phyloP scores from a whole-genome alignment of 1,139 yeast genomes.

The Pichia norvegensis region DNA sequence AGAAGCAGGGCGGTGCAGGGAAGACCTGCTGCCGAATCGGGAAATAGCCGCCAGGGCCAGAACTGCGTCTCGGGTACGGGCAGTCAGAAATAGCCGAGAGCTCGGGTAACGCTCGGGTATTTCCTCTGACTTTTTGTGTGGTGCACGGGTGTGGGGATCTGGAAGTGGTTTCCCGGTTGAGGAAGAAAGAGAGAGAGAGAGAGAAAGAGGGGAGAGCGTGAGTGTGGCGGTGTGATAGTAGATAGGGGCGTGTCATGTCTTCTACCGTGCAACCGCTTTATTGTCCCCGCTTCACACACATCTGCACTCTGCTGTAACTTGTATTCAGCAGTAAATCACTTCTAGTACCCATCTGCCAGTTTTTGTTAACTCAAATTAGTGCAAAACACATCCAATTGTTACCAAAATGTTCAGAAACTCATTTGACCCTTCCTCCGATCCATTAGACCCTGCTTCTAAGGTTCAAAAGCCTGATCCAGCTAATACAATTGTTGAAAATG shows the following conservation, averaged over 20 bases:
- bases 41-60: neutral
- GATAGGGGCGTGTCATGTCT: neutral
- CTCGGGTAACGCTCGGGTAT: no score
- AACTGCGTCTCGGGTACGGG: neutral
- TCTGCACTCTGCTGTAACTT: no score
- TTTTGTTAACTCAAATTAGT: no score
- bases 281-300: no score
- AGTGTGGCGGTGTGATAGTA: neutral
- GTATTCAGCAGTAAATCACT: neutral
- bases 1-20: no score
- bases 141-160: neutral
- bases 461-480: neutral
- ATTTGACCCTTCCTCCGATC: slow-evolving; percentile 11
- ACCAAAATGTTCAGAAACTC: slow-evolving; percentile 8
- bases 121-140: no score
- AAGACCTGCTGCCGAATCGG: neutral
- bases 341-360: no score
- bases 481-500: neutral
- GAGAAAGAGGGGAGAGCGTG: no score
- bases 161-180: no score
- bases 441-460: slow-evolving; percentile 8
- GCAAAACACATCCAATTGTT: no score
- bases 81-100: no score
- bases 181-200: no score
- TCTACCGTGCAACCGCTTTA: neutral